phyloP scores from a whole-genome alignment of 2,329 filamentous ascomycete species.

The Rutstroemia sp. region DNA sequence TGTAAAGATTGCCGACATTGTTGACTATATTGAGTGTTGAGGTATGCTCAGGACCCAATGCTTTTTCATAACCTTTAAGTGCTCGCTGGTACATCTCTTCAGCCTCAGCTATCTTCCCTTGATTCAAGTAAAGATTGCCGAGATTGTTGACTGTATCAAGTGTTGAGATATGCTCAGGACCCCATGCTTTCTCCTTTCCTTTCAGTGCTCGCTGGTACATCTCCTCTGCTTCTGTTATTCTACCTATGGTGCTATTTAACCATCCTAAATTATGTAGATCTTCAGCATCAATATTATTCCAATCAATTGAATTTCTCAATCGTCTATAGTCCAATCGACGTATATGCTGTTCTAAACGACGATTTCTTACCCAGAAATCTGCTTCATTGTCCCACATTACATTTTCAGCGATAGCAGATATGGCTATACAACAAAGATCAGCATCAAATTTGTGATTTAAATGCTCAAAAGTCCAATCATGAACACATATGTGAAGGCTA shows the following conservation, averaged over 20 bases:
- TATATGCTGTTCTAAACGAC: too few relatives aligned
- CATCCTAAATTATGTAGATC: too few relatives aligned
- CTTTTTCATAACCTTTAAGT: background rate
- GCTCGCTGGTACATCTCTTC: background rate
- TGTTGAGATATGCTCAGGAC: background rate
- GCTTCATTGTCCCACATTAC: too few relatives aligned
- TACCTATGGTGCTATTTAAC: background rate
- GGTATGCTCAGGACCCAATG: background rate
- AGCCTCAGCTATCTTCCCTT: background rate
- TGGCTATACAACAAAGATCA: too few relatives aligned
- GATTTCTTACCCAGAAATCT: too few relatives aligned
- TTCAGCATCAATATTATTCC: too few relatives aligned
- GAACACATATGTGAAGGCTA: too few relatives aligned
- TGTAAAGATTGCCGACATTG: background rate
- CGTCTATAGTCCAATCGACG: too few relatives aligned
- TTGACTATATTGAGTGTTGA: constrained; percentile 1
- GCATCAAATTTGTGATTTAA: too few relatives aligned
- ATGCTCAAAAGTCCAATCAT: too few relatives aligned
- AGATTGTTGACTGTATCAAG: background rate
- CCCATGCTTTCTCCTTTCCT: background rate
- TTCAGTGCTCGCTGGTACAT: background rate
- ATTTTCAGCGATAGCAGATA: too few relatives aligned
- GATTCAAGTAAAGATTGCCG: background rate
- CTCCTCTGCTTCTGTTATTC: background rate
- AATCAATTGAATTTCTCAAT: too few relatives aligned